Evolutionary conservation across 108 stramenopile genomes (phyloP).

Genomic region (Stephanodiscus minutulus): DNA sequence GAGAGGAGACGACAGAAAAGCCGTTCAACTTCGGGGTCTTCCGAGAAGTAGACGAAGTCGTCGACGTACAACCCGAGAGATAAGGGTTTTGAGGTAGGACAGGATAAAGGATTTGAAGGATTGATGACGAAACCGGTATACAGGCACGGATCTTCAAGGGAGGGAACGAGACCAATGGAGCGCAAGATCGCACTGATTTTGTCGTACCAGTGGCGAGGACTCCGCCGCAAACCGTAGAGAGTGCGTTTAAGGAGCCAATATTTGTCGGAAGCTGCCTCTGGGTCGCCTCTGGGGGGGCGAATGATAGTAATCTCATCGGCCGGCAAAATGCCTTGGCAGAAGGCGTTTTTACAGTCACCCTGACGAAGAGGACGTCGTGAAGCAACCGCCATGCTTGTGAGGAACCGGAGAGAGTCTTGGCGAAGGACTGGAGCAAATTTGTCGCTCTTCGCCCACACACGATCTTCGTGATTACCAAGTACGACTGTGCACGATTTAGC

Average conservation of each 20-base stretch:
- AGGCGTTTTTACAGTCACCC: conserved; percentile 43
- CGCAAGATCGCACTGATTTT: conserved; percentile 2
- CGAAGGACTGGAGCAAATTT: conserved; percentile 29
- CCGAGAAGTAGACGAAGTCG: conserved; percentile 17
- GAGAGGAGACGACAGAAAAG: too few relatives aligned
- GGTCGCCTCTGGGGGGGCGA: conserved; percentile 15
- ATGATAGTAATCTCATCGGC: conserved; percentile 19
- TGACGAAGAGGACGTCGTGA: conserved; percentile 17
- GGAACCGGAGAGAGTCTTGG: conserved; percentile 5
- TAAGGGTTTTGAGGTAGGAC: background rate
- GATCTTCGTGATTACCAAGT: conserved; percentile 14
- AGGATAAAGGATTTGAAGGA: background rate
- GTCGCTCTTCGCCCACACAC: conserved; percentile 10
- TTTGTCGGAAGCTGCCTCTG: conserved; percentile 1
- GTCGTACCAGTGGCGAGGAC: conserved; percentile 38
- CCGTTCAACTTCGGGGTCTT: background rate
- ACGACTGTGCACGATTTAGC: conserved; percentile 27
- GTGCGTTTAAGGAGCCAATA: conserved; percentile 28
- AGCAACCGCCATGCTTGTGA: conserved; percentile 1
- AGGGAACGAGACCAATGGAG: conserved; percentile 14
- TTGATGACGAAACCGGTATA: conserved; percentile 3
- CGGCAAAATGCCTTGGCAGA: conserved; percentile 22
- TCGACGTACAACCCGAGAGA: conserved; percentile 17
- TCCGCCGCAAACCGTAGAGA: conserved; percentile 21
- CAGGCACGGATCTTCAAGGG: conserved; percentile 27